Evolutionary conservation across 257 asterid species (phyloP), one percentile per base, ranked within the genome.

Genomic region (Ajuga chamaepitys): DNA sequence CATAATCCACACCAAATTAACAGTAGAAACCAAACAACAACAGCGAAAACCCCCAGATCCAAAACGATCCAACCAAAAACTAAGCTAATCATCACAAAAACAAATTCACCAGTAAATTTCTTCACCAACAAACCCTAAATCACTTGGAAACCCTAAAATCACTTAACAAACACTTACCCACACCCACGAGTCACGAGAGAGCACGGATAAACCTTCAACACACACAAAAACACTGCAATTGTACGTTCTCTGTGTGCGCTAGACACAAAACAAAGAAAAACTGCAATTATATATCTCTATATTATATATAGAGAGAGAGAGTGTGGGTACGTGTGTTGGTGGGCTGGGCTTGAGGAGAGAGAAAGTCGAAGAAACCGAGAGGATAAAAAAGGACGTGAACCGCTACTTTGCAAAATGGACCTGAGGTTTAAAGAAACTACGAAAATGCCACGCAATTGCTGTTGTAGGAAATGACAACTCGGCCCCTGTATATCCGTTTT

Each of bases 401-500:
- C 35, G 25, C 7, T 14, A 14, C 22, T 35, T 47, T 35, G 58
- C 1, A 20, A 58, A 48, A 41, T 18, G 67, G 48, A 70, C n/a
- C 72, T 24, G 7, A 18, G 0, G 22, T 67, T 44, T 9, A 0
- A 22, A 0, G 16, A 59, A 73, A 55, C 34, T 64, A 41, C 81
- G 55, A 13, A 58, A 59, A 44, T 71, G 71, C 80, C 78, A 71
- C 40, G 7, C 35, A 0, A 9, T 9, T 8, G 51, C 71, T 46
- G 67, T 37, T 20, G 12, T 55, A 1, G 1, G 72, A 74, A 74
- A 70, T 78, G 77, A 74, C 83, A 51, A 74, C 58, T 67, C 75
- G 58, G 73, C 55, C 80, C 78, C 75, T 67, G 18, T 44, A 56
- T 75, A 64, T 70, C 76, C 80, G 76, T 25, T 70, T 52, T 58